Conservation (phyloP, 139 green algal species). For the Chlamydomonas schloesseri region DNA sequence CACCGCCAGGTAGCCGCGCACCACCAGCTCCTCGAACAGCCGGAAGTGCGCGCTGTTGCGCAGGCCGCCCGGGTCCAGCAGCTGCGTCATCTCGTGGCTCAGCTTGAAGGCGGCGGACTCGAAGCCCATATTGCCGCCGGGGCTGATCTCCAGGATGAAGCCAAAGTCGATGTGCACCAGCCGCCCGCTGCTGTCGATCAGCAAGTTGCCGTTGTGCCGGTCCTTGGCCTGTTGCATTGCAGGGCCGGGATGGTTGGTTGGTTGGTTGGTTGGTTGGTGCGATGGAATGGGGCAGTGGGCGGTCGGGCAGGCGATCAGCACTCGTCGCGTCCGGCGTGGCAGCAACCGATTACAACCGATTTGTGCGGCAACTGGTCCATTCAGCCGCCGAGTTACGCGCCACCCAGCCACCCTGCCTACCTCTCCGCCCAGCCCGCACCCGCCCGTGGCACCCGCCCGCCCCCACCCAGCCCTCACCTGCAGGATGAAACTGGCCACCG, state of each 20-base stretch:
- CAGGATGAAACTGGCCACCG: conserved; percentile 89
- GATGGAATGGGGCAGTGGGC: too few species aligned
- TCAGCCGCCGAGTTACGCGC: too few species aligned
- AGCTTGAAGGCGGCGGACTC: conserved; percentile 99
- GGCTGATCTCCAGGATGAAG: conserved; percentile 94
- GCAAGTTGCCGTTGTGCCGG: conserved; percentile 98
- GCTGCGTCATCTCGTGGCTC: conserved; percentile 96
- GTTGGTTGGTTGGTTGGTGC: not conserved
- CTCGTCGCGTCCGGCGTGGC: too few species aligned
- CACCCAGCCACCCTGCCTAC: too few species aligned
- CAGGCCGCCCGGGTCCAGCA: conserved; percentile 85
- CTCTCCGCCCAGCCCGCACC: too few species aligned
- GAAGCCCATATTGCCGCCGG: conserved; percentile 84
- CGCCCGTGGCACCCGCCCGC: too few species aligned
- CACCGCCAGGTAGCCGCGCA: conserved; percentile 59
- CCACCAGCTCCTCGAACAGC: conserved; percentile 68
- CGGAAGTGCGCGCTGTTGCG: conserved; percentile 48
- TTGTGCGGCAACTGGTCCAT: too few species aligned
- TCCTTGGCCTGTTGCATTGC: conserved; percentile 96
- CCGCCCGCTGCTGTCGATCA: conserved; percentile 91
- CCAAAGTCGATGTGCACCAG: conserved; percentile 99
- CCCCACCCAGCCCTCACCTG: conserved; percentile 58
- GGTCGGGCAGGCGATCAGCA: not conserved
- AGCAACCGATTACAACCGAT: too few species aligned
- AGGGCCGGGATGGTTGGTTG: conserved; percentile 17